A percentile compares a stretch with the other conserved stretches of the same genome.
Conservation (phyloP, 768 basidiomycete genomes). For the Infundibulicybe gibba region DNA sequence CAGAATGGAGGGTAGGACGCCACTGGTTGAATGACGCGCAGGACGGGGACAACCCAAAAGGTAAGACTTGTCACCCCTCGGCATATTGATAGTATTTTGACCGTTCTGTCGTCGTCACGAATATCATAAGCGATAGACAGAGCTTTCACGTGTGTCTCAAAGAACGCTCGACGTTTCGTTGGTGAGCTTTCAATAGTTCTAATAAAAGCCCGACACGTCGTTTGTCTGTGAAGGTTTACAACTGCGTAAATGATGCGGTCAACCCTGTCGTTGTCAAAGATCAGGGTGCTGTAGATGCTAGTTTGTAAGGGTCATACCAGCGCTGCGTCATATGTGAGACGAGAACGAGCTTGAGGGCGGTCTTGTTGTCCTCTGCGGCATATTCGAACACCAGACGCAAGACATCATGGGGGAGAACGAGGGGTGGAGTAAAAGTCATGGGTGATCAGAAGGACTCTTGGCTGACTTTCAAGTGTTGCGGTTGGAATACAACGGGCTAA, state of each 20-base stretch:
- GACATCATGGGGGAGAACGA: conserved; percentile 29
- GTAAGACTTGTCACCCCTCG: conserved; percentile 29
- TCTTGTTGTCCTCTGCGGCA: conserved; percentile 25
- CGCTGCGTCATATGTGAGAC: conserved; percentile 24
- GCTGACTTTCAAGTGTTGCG: too few relatives aligned
- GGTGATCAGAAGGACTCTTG: neutral
- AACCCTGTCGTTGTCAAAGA: conserved; percentile 18
- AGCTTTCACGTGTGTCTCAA: conserved; percentile 30
- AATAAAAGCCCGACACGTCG: conserved; percentile 29
- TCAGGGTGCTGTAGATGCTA: neutral
- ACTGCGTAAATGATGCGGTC: conserved; percentile 30
- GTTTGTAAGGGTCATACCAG: conserved; percentile 22
- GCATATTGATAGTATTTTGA: conserved; percentile 29
- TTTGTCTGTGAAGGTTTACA: conserved; percentile 26
- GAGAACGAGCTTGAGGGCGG: conserved; percentile 25
- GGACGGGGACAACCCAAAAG: conserved; percentile 28
- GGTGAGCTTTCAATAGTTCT: conserved; percentile 31
- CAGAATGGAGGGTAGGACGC: neutral
- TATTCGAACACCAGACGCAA: conserved; percentile 32
- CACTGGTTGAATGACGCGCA: neutral
- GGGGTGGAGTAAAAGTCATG: conserved; percentile 5
- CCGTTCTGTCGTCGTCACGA: conserved; percentile 19
- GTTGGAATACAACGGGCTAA: too few relatives aligned
- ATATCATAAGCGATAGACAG: conserved; percentile 32
- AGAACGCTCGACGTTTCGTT: conserved; percentile 27